A percentile compares a stretch with the other conserved stretches of the same genome.
Conservation (phyloP, 169 alveolate species). For the Perkinsus marinus region DNA sequence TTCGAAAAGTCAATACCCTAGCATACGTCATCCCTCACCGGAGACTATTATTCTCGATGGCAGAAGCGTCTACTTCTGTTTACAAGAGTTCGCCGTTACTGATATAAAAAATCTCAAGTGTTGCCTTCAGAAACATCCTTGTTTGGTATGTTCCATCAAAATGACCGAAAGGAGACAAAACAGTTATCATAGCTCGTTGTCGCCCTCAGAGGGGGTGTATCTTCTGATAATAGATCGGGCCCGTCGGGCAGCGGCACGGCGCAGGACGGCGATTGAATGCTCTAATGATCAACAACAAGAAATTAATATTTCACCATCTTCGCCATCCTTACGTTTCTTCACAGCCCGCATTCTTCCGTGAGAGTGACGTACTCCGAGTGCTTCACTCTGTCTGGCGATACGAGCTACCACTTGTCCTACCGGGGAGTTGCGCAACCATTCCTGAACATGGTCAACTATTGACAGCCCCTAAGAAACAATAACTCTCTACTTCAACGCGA, state of each 20-base stretch:
- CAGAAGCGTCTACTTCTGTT: no score
- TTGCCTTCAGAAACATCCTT: no score
- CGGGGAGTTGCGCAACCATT: background rate
- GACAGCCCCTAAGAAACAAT: background rate
- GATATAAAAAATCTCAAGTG: no score
- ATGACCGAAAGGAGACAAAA: no score
- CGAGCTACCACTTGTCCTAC: background rate
- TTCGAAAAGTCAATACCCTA: no score
- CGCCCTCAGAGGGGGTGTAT: background rate
- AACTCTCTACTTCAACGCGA: background rate
- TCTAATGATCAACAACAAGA: background rate
- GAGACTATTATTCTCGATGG: no score
- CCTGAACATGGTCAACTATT: background rate
- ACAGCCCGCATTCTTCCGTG: background rate
- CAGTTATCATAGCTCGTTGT: background rate
- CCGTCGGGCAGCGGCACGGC: background rate
- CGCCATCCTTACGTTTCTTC: background rate
- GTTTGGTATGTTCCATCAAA: no score
- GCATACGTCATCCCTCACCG: no score
- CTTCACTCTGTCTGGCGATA: background rate
- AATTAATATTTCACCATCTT: background rate
- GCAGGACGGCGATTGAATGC: background rate
- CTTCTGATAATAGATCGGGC: background rate
- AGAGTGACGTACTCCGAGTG: background rate
- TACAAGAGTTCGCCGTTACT: no score